Conservation (phyloP, 768 basidiomycete genomes). For the Crassisporium funariophilum region DNA sequence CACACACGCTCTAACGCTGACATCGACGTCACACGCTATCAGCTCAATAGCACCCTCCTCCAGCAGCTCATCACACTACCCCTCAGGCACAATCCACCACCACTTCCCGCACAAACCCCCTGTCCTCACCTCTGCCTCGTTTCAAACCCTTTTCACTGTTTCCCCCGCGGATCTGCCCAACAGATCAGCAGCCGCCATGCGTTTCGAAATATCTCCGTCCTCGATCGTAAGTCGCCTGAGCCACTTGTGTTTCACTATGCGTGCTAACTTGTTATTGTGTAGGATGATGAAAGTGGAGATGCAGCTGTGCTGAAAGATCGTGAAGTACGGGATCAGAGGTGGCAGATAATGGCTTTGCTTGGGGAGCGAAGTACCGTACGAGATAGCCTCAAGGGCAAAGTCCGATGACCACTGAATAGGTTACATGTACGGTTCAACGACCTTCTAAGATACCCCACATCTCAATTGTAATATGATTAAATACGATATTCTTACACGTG, state of each 20-base stretch:
- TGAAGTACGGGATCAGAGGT: slow-evolving; percentile 67
- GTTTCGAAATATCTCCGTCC: slow-evolving; percentile 47
- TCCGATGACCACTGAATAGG: no score
- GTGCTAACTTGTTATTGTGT: slow-evolving; percentile 40
- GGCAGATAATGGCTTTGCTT: slow-evolving; percentile 78
- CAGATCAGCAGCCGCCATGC: slow-evolving; percentile 75
- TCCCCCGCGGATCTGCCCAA: slow-evolving; percentile 80
- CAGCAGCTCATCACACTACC: slow-evolving; percentile 19
- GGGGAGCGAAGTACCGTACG: slow-evolving; percentile 73
- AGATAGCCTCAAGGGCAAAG: slow-evolving; percentile 41
- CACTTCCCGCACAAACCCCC: slow-evolving; percentile 39
- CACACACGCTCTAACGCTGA: slow-evolving; percentile 76
- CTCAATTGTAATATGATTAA: no score
- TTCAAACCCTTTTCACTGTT: slow-evolving; percentile 77
- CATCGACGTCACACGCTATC: slow-evolving; percentile 74
- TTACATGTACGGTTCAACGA: no score
- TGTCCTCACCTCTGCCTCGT: slow-evolving; percentile 67
- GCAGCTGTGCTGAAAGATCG: slow-evolving; percentile 57
- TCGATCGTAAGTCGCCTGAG: slow-evolving; percentile 24
- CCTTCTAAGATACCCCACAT: no score
- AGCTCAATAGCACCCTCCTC: slow-evolving; percentile 67
- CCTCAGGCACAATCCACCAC: slow-evolving; percentile 19
- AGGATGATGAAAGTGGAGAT: slow-evolving; percentile 57
- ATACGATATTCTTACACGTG: no score
- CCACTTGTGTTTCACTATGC: neutral